Evolutionary conservation across 2,329 filamentous ascomycete genomes (phyloP), one percentile per base, ranked within the genome.

Genomic region (Chrysoporthe puriensis): DNA sequence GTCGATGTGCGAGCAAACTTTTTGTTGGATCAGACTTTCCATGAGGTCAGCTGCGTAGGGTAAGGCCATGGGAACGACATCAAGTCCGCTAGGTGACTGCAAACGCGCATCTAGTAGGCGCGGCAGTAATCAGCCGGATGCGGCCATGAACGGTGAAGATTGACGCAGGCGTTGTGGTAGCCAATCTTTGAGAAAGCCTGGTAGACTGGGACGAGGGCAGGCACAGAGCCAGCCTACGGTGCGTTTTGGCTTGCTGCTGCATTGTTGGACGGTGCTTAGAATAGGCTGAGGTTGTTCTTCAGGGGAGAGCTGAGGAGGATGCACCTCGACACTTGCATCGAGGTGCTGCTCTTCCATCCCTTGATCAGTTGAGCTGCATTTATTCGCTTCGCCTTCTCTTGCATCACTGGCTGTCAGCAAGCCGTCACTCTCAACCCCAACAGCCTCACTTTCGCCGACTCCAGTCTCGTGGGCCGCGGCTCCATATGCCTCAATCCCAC

Each of bases 161-260:
- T 18, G 48, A 44, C 62, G n/a, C 56, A n/a, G 40, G 36, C 40
- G 48, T 54, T n/a, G 36, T 13, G 52, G 62, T 57, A 63, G 62
- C 40, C 62, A 48, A 44, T 63, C 16, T 44, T 5, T 43, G 48
- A 63, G 16, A 13, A 63, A 63, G 2, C 34, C 50, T 2, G 48
- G 48, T 16, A 44, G 21, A 14, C 14, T 32, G 18, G 50, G 36
- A 36, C 36, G 62, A 7, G 62, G 16, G 21, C 43, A 63, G 11
- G 62, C n/a, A n/a, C 42, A 63, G 21, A 57, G 14, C 26, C 48
- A 63, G 34, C 62, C n/a, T 2, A 2, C 14, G 9, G 26, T 6
- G 34, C 62, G 48, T 14, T 56, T 54, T 40, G 44, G 42, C 26
- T 34, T 21, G 42, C 56, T 34, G 36, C 56, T 58, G 34, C 42